Percentiles rank a stretch among this genome's conserved stretches.
Conservation (phyloP, 371 early-diverging fungal species). For the Rhizopus microsporus region DNA sequence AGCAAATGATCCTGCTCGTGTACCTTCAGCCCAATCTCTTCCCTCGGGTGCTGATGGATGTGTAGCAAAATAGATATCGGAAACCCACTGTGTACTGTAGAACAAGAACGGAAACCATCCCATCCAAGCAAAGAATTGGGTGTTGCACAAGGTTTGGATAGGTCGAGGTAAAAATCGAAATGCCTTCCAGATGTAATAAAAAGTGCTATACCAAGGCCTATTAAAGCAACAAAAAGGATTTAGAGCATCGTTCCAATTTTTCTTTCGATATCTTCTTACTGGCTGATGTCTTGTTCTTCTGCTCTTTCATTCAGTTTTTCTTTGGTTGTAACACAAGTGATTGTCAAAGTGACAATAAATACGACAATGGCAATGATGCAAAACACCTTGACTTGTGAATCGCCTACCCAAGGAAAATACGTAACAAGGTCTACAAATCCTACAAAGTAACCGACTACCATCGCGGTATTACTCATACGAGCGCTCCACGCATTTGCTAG, state of each 20-base stretch:
- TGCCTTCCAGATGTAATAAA: constrained; percentile 55
- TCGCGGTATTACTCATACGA: constrained; percentile 71
- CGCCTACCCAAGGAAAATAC: constrained; percentile 58
- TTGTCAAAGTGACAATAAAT: constrained; percentile 46
- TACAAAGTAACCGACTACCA: constrained; percentile 70
- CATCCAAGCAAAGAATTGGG: constrained; percentile 83
- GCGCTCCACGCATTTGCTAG: constrained; percentile 73
- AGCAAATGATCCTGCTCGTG: constrained; percentile 74
- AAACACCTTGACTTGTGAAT: constrained; percentile 64
- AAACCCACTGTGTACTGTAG: constrained; percentile 62
- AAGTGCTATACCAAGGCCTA: constrained; percentile 52
- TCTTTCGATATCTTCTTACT: constrained; percentile 16
- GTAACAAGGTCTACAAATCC: constrained; percentile 62
- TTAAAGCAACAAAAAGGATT: not conserved
- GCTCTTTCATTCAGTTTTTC: constrained; percentile 35
- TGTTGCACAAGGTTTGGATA: constrained; percentile 67
- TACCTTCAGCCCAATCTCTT: constrained; percentile 49
- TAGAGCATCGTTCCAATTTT: not conserved
- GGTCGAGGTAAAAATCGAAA: constrained; percentile 58
- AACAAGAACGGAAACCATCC: constrained; percentile 80
- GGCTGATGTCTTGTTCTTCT: constrained; percentile 13
- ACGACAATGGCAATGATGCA: constrained; percentile 62
- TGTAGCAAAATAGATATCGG: constrained; percentile 53
- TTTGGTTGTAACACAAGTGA: constrained; percentile 55
- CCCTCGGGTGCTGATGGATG: constrained; percentile 28